Evolutionary conservation across 306 rosid species (phyloP), one percentile per base, ranked within the genome.

Genomic region (Quercus dentata): DNA sequence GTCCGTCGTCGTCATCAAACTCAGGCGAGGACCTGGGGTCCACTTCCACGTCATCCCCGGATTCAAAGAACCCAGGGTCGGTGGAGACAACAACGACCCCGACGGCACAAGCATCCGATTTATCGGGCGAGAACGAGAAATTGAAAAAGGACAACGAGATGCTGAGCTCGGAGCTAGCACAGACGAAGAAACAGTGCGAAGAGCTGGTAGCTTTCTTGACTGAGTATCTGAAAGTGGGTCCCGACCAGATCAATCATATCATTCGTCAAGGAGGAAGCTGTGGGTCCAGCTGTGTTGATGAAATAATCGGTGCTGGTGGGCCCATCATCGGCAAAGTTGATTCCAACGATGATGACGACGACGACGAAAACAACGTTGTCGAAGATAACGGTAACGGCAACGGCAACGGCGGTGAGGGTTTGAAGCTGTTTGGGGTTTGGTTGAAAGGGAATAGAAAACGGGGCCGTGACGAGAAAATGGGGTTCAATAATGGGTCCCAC

Each of bases 381-480:
- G 87, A 85, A 69, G 82, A 27, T 8, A 51, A 12, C 38, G 38
- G 38, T 0, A 38, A 38, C 44, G n/a, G n/a, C n/a, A n/a, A n/a
- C n/a, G n/a, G n/a, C n/a, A n/a, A n/a, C n/a, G 78, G 65, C 23
- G 78, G 80, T 41, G 86, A 77, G 18, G 84, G 87, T 80, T 64
- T 96, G 91, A 93, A 91, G 82, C 88, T 96, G 83, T 96, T 96
- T 75, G 99, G 99, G 46, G 99, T 96, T 74, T 93, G 93, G 99
- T 81, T 96, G 76, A 89, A 87, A 74, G 89, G 79, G 3, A 83
- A 81, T 41, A 84, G 74, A 71, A 94, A 85, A 59, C 88, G 91
- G 76, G 83, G 3, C 12, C 86, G 90, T 3, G 87, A 89, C 0
- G 90, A 92, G 74, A 90, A 88, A 78, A 31, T 56, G 20, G 89